Base-by-base conservation (phyloP, 805 yeast species). In the Zygosaccharomyces siamensis region DNA sequence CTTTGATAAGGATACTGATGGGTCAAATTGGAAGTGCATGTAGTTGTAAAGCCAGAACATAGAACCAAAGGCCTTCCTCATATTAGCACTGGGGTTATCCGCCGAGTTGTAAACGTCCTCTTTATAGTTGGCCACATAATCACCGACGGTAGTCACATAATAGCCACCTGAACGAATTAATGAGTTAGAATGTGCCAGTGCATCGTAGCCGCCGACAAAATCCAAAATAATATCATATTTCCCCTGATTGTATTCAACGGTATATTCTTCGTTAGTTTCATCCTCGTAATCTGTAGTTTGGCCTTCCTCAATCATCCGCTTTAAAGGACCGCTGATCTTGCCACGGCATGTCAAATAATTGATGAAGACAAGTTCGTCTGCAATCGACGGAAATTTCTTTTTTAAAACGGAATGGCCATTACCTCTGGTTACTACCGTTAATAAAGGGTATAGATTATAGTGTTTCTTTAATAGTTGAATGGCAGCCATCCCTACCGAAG, bases 221-320 rank as follows among this genome's bases (percentile, higher is more conserved):
- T 89, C 96, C 10, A 84, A 59, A n/a, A 86, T 78, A 4, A 77
- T 58, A 59, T 84, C 86, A 59, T 80, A 87, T 55, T 76, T 73
- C 12, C 78, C 77, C 52, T 69, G 68, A 30, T 56, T 57, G 47
- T 63, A 68, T 23, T 52, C 57, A 20, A 56, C 55, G 16, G 60
- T 49, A 16, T 59, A 46, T 43, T 61, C 63, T 27, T 54, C 54
- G 10, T 60, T 62, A 12, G 59, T 53, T 3, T 60, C 59, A 4
- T 59, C 52, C 5, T 67, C 69, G 47, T 54, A 62, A 24, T 70
- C 67, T 23, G 62, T 63, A n/a, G 63, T 58, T 26, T 67, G 68
- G 16, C 69, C 66, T n/a, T 68, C 65, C 5, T 58, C 55, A 12
- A 66, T 54, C 61, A 67, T 59, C 40, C 55, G 55, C 43, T 57